Conservation (phyloP, 116 monocot genomes). For the Trichopus zeylanicus region DNA sequence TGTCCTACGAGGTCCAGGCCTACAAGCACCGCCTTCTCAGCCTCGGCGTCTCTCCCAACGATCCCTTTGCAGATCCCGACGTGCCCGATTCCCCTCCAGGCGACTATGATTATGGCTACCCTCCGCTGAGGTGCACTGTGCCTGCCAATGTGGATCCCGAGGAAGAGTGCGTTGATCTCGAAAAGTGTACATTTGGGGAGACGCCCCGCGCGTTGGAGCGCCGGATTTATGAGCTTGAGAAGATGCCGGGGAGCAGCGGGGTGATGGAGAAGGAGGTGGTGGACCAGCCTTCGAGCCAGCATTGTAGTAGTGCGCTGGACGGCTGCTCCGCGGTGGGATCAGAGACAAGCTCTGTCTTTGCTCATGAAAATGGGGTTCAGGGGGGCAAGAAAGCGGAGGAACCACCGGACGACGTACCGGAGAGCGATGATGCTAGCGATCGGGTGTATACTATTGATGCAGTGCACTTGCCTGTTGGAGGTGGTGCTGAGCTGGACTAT, state of each 20-base stretch:
- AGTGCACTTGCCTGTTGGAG: constrained; percentile 20
- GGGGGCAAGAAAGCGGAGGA: constrained; percentile 2
- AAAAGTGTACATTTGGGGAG: constrained; percentile 13
- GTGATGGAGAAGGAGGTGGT: constrained; percentile 20
- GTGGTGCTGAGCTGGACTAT: constrained; percentile 1
- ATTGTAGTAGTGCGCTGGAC: not conserved
- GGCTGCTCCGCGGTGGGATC: constrained; percentile 2
- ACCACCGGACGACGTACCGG: constrained; percentile 2
- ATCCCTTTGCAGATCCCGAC: not conserved
- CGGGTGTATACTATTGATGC: constrained; percentile 63
- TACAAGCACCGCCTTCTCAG: constrained; percentile 34
- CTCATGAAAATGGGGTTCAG: not conserved
- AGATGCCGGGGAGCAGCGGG: constrained; percentile 6
- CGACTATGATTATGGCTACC: constrained; percentile 14
- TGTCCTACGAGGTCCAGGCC: constrained; percentile 27
- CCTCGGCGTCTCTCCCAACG: constrained; percentile 19
- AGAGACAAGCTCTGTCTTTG: not conserved
- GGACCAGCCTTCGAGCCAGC: not conserved
- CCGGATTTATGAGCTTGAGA: constrained; percentile 30
- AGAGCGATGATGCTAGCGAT: constrained; percentile 21
- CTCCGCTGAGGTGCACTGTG: constrained; percentile 27
- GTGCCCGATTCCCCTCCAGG: not conserved
- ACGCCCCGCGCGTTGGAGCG: constrained; percentile 20
- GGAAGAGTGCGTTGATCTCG: constrained; percentile 11
- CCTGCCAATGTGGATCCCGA: constrained; percentile 4